These are phyloP conservation scores for Phaeomoniella chlamydospora DNA, from an alignment of 2,329 filamentous ascomycete species.

Conservation along the genomic window DNA sequence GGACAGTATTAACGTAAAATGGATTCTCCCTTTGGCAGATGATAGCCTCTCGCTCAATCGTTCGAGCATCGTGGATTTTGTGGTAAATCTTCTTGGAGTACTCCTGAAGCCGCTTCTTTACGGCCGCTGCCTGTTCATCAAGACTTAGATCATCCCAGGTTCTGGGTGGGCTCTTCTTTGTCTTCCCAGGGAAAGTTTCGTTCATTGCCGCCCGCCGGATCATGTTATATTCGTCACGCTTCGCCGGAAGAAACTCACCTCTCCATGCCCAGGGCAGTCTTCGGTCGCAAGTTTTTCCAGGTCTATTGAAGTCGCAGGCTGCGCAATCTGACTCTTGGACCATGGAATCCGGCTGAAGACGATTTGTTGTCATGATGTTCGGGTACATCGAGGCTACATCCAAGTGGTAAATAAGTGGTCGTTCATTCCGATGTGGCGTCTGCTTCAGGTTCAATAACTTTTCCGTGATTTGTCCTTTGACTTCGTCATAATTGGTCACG, in stretches of 20 bases:
- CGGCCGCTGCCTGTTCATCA: conserved; percentile 67
- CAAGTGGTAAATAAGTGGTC: conserved; percentile 89
- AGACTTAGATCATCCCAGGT: conserved; percentile 66
- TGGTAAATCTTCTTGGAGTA: conserved; percentile 99
- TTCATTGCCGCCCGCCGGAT: conserved; percentile 83
- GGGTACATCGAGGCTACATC: conserved; percentile 99
- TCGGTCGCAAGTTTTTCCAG: conserved; percentile 92
- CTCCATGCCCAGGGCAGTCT: conserved; percentile 95
- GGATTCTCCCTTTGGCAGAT: conserved; percentile 97
- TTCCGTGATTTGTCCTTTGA: conserved; percentile 67
- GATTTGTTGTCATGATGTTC: conserved; percentile 99
- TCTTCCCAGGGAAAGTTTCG: conserved; percentile 75
- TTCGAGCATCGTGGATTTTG: conserved; percentile 93
- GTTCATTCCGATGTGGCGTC: conserved; percentile 71
- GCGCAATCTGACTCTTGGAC: conserved; percentile 92
- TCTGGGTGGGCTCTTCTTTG: conserved; percentile 52
- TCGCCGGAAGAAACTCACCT: conserved; percentile 91
- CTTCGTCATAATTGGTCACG: conserved; percentile 66
- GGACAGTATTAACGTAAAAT: conserved; percentile 94
- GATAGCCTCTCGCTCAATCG: conserved; percentile 85
- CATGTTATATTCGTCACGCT: conserved; percentile 99
- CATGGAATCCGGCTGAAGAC: conserved; percentile 97
- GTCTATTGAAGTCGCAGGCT: conserved; percentile 94
- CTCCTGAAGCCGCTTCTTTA: conserved; percentile 76
- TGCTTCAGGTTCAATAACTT: conserved; percentile 59